Evolutionary conservation across 352 stramenopile species (phyloP).

Genomic region (Pythium graminicola): DNA sequence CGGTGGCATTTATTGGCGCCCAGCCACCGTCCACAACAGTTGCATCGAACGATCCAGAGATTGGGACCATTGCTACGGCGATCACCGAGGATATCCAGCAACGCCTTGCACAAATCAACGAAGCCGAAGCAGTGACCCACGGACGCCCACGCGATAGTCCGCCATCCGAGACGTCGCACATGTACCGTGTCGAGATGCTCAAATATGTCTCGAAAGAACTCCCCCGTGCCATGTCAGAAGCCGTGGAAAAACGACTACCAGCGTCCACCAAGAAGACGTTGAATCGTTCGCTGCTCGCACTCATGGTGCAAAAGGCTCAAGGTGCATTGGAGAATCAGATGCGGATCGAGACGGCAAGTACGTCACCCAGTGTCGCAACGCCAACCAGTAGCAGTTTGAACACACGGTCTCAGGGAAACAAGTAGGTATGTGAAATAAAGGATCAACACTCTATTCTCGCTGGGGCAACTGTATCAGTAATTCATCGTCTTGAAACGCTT

Average conservation of each 20-base stretch:
- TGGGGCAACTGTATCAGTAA: conserved; percentile 29
- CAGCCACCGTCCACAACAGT: conserved; percentile 24
- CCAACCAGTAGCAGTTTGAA: neutral
- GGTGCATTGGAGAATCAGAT: conserved; percentile 65
- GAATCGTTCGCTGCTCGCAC: conserved; percentile 60
- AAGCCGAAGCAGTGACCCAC: conserved; percentile 23
- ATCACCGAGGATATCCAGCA: conserved; percentile 61
- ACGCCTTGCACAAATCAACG: conserved; percentile 45
- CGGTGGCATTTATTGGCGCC: conserved; percentile 56
- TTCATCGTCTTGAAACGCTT: conserved; percentile 41
- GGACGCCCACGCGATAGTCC: conserved; percentile 1
- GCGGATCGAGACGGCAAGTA: conserved; percentile 40
- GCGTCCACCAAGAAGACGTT: conserved; percentile 51
- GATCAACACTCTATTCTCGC: neutral
- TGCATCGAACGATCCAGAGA: conserved; percentile 14
- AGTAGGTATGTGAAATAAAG: too few species aligned
- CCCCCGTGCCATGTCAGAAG: conserved; percentile 60
- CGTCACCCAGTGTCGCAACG: neutral
- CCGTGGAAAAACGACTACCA: conserved; percentile 58
- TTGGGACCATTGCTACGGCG: conserved; percentile 39
- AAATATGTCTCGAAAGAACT: conserved; percentile 79
- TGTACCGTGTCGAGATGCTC: conserved; percentile 82
- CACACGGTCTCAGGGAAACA: neutral
- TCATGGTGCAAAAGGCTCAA: conserved; percentile 75
- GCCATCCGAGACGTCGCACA: conserved; percentile 54